Evolutionary conservation across 306 rosid genomes (phyloP), one percentile per base, ranked within the genome.

Genomic region (Sesbania bispinosa): DNA sequence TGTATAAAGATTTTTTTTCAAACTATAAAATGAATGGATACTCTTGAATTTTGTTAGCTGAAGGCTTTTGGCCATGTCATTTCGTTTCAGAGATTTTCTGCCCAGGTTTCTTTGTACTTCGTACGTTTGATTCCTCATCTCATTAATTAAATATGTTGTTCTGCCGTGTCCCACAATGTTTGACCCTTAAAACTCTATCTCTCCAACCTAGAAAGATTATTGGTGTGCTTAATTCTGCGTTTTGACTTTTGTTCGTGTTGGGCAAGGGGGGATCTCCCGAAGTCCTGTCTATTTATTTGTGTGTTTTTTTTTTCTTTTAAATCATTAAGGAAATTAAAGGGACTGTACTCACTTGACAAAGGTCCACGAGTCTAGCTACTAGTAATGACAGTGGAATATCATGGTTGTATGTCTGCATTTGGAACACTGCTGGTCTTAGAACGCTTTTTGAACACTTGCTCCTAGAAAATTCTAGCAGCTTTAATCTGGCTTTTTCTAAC

Each of bases 121-220:
- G 39, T 5, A 32, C 5, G 2, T 27, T 9, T 35, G 11, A 6
- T 0, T 7, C 8, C 52, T 29, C 71, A 61, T n/a, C n/a, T n/a
- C n/a, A 61, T 61, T 30, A 0, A 48, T 20, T n/a, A n/a, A n/a
- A 21, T 9, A 16, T 45, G 48, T 29, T 51, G 55, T 52, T 52
- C 11, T 52, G 46, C 48, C 8, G 48, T 57, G 84, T 10, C 46
- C 74, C 71, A 29, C 71, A 32, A 16, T 15, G 21, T 65, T 63
- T 71, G 85, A 70, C 71, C 18, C 51, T 27, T 48, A 35, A 30
- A 67, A 36, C 9, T 10, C 20, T 48, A 26, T 18, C 24, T 61
- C 67, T 24, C 41, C 39, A 53, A 11, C 45, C 53, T 10, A 30
- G 51, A 27, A 62, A 52, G 6, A 6, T 32, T 6, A 0, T 18